These are phyloP conservation scores for Gracilaria caudata DNA, from an alignment of 23 red algal species.

Conservation along the genomic window DNA sequence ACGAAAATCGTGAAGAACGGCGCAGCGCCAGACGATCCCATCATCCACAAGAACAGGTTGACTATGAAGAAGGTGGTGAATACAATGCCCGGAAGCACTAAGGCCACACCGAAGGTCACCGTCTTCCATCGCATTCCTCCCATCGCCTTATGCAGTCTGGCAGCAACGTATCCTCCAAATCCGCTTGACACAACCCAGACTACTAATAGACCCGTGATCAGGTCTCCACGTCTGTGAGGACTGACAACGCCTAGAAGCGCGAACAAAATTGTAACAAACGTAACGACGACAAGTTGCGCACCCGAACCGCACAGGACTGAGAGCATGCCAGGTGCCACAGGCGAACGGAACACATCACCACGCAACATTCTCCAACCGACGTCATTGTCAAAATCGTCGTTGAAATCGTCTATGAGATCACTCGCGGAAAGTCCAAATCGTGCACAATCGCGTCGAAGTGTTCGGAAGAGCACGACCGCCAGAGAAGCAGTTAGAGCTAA, in stretches of 20 bases:
- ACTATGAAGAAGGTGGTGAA: slow-evolving; percentile 83
- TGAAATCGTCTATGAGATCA: slow-evolving; percentile 53
- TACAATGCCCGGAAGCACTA: slow-evolving; percentile 77
- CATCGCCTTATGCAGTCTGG: slow-evolving; percentile 81
- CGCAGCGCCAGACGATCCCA: slow-evolving; percentile 75
- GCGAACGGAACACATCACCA: slow-evolving; percentile 95
- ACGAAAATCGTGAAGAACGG: slow-evolving; percentile 84
- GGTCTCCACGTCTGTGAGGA: slow-evolving; percentile 80
- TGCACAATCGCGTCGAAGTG: slow-evolving; percentile 82
- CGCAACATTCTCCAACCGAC: slow-evolving; percentile 92
- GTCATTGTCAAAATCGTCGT: slow-evolving; percentile 89
- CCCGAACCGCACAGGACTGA: slow-evolving; percentile 86
- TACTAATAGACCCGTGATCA: slow-evolving; percentile 72
- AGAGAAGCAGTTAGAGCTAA: slow-evolving; percentile 79
- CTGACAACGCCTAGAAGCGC: slow-evolving; percentile 85
- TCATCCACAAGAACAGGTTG: slow-evolving; percentile 89
- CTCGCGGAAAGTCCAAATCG: slow-evolving; percentile 77
- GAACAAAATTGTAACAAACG: slow-evolving; percentile 69
- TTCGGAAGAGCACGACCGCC: slow-evolving; percentile 87
- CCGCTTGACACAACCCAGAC: slow-evolving; percentile 79
- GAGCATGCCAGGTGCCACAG: slow-evolving; percentile 62
- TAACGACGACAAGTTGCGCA: slow-evolving; percentile 74
- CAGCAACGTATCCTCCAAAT: slow-evolving; percentile 78
- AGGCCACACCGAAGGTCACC: slow-evolving; percentile 74
- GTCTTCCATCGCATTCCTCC: slow-evolving; percentile 70